Base-by-base conservation (phyloP, 1,139 yeast genomes). In the Taphrina communis region DNA sequence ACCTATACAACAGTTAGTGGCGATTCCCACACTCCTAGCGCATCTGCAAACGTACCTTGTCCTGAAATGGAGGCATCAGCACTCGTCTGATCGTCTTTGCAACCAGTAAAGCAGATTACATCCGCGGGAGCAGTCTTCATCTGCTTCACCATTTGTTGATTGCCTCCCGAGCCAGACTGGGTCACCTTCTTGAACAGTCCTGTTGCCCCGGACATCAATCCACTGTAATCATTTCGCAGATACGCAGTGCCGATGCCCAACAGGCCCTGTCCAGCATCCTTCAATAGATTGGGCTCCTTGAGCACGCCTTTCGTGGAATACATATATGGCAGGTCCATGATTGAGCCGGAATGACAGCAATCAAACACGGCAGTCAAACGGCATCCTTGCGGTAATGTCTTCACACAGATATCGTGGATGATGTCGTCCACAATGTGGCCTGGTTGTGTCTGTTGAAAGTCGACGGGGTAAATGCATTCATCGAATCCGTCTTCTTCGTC, bases 301-400 rank as follows among this genome's bases (percentile, higher is more conserved):
- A 93, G 81, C 5, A 90, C 87, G 69, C 98, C 98, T 76, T 90
- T 90, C 14, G 98, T 94, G 19, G 96, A 87, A 79, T 93, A 93
- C 65, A 88, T 86, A 76, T 87, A 93, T 1, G 98, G 98, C 73
- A 93, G 81, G 78, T 93, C 98, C 75, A 93, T 80, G 0, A 87
- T 96, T 3, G 97, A 88, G 39, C 97, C 98, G 1, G 97, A 90
- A 77, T 93, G 98, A 77, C 98, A 93, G 25, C 96, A 88, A 79
- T 93, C 98, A 76, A 87, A 92, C 73, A 93, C 71, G 6, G 73
- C 96, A 1, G 97, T 93, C 72, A 93, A 82, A 73, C 96, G 84
- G 70, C 92, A 90, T 57, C 98, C 97, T 0, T 88, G 85, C 39
- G 88, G 90, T 73, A 93, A 82, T 0, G 91, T 86, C 72, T 82